These are phyloP conservation scores for Rhizopogon vinicolor DNA, from an alignment of 768 basidiomycete genomes.

Conservation along the genomic window DNA sequence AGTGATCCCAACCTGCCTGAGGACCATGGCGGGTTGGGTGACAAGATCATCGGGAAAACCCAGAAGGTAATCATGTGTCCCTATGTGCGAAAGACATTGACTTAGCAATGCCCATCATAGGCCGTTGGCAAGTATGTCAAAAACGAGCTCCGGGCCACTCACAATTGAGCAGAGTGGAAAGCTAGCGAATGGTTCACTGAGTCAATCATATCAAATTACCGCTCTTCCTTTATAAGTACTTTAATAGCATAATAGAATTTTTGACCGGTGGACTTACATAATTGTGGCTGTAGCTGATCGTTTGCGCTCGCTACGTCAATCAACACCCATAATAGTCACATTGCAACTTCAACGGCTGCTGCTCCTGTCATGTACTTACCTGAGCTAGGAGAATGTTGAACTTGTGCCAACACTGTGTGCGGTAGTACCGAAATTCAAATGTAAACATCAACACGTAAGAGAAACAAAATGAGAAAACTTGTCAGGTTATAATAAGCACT, in stretches of 20 bases:
- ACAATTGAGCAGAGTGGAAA: too few species aligned
- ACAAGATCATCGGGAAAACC: slow-evolving; percentile 56
- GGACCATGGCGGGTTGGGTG: slow-evolving; percentile 39
- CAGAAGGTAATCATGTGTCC: slow-evolving; percentile 37
- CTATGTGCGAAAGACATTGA: not conserved
- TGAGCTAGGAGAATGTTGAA: too few species aligned
- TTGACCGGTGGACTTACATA: too few species aligned
- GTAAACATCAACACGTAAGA: not conserved
- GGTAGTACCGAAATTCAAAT: not conserved
- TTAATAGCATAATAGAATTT: too few species aligned
- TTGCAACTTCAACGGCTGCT: too few species aligned
- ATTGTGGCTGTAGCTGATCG: not conserved
- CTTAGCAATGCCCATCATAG: slow-evolving; percentile 21
- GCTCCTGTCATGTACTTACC: too few species aligned
- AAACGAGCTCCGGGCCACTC: too few species aligned
- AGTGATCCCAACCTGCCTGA: slow-evolving; percentile 10
- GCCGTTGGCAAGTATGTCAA: slow-evolving; percentile 43
- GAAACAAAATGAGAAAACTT: not conserved
- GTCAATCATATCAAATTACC: too few species aligned
- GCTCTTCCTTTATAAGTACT: too few species aligned
- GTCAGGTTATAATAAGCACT: not conserved
- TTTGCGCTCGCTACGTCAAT: not conserved
- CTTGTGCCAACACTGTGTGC: too few species aligned
- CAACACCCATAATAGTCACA: too few species aligned
- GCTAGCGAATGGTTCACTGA: too few species aligned